Percentiles rank a stretch among this genome's conserved stretches.
These are phyloP conservation scores for Pseudogymnoascus sp. DNA, from an alignment of 2,329 filamentous ascomycete species.

Conservation along the genomic window DNA sequence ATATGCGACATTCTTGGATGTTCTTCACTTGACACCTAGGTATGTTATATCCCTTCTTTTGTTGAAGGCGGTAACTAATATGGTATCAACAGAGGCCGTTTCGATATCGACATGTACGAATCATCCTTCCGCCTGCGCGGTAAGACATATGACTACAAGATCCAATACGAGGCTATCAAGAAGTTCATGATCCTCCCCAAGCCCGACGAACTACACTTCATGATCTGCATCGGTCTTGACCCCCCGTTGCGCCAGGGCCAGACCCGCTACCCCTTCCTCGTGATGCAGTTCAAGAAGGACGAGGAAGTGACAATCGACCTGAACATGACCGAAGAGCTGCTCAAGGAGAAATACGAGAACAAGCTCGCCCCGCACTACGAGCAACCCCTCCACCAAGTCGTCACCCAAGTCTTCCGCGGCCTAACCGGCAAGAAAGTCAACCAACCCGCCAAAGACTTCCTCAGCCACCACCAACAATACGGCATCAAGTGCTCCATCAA, in stretches of 20 bases:
- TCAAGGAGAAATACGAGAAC: conserved; percentile 80
- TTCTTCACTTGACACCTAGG: conserved; percentile 93
- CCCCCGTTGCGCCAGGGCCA: conserved; percentile 94
- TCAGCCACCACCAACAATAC: conserved; percentile 80
- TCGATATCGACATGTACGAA: conserved; percentile 99
- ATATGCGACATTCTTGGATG: conserved; percentile 92
- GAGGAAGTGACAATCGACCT: conserved; percentile 95
- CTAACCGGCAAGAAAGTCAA: conserved; percentile 92
- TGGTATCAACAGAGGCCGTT: conserved; percentile 65
- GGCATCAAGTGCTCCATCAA: conserved; percentile 99
- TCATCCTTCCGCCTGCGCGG: conserved; percentile 91
- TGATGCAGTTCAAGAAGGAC: conserved; percentile 98
- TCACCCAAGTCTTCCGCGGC: conserved; percentile 91
- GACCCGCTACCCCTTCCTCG: conserved; percentile 93
- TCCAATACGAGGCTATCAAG: conserved; percentile 95
- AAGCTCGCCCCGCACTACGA: conserved; percentile 87
- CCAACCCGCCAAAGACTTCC: conserved; percentile 87
- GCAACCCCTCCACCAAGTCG: conserved; percentile 83
- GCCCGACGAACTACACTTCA: conserved; percentile 92
- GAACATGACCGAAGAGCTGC: conserved; percentile 85
- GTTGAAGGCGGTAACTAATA: conserved; percentile 19
- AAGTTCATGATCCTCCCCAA: conserved; percentile 98
- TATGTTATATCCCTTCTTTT: conserved; percentile 30
- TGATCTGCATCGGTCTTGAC: conserved; percentile 90
- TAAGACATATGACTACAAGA: conserved; percentile 99